These are phyloP conservation scores for Colletotrichum lupini DNA, from an alignment of 2,329 filamentous ascomycete species.

Conservation along the genomic window DNA sequence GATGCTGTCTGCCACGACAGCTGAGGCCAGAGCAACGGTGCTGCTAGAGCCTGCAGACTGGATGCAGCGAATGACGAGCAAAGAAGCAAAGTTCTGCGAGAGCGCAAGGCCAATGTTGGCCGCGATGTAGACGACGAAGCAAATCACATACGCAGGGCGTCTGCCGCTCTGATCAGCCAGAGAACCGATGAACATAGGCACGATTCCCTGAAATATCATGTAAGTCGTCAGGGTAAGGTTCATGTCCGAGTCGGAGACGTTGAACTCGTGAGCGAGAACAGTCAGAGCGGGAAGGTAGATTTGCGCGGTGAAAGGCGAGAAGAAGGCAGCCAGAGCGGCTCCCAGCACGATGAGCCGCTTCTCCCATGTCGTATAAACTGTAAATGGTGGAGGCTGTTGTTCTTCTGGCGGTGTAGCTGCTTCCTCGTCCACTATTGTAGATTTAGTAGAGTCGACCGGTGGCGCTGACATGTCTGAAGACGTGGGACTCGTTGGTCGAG, in stretches of 20 bases:
- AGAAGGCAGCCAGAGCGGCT: constrained; percentile 52
- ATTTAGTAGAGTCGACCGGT: constrained; percentile 3
- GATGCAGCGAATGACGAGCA: constrained; percentile 70
- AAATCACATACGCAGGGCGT: constrained; percentile 49
- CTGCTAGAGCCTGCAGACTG: constrained; percentile 67
- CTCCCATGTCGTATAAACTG: constrained; percentile 51
- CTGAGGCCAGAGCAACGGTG: constrained; percentile 69
- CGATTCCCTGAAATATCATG: constrained; percentile 70
- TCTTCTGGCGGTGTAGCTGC: constrained; percentile 8
- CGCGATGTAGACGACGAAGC: constrained; percentile 46
- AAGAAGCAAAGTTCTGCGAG: constrained; percentile 58
- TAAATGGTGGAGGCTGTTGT: constrained; percentile 43
- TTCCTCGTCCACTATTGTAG: constrained; percentile 17
- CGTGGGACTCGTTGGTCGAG: background rate
- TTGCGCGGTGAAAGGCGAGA: constrained; percentile 59
- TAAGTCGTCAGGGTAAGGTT: constrained; percentile 66
- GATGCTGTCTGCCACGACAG: constrained; percentile 72
- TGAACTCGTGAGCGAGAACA: constrained; percentile 58
- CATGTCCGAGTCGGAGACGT: constrained; percentile 53
- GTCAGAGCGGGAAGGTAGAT: constrained; percentile 67
- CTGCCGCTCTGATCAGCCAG: constrained; percentile 55
- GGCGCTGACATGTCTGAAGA: background rate
- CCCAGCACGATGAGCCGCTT: constrained; percentile 55
- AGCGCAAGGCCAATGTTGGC: constrained; percentile 61
- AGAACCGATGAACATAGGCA: constrained; percentile 61